Percentiles rank a stretch among this genome's conserved stretches.
Conservation (phyloP, 1,284 basidiomycete species). For the Wolfiporia cocos region DNA sequence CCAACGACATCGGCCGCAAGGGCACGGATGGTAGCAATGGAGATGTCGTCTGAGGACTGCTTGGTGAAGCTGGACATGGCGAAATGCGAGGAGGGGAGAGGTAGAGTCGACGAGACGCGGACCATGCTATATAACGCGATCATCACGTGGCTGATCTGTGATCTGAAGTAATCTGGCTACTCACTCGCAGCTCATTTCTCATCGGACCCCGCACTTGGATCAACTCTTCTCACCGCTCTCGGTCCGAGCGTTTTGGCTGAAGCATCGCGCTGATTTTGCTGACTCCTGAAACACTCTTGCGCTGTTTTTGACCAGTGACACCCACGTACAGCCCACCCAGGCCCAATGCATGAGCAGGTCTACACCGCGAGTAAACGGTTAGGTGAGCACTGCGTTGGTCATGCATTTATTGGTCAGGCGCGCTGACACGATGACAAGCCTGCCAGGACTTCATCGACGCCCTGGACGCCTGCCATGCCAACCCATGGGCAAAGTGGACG, state of each 20-base stretch:
- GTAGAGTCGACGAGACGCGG: constrained; percentile 7
- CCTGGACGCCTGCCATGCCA: constrained; percentile 60
- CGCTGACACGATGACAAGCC: too few relatives aligned
- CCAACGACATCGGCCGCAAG: constrained; percentile 69
- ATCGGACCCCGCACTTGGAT: constrained; percentile 1
- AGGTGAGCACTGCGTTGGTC: constrained; percentile 3
- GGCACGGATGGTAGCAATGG: constrained; percentile 64
- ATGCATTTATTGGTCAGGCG: too few relatives aligned
- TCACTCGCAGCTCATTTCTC: constrained; percentile 3
- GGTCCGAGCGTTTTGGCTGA: background rate
- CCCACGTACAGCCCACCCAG: too few relatives aligned
- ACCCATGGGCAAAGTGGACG: constrained; percentile 54
- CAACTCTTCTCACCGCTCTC: constrained; percentile 4
- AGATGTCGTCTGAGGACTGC: constrained; percentile 45
- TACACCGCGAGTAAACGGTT: constrained; percentile 3
- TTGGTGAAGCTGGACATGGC: constrained; percentile 40
- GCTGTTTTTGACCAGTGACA: too few relatives aligned
- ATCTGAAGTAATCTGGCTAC: background rate
- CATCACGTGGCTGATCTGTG: too few relatives aligned
- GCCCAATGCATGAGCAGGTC: constrained; percentile 6
- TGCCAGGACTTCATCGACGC: constrained; percentile 73
- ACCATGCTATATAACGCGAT: constrained; percentile 18
- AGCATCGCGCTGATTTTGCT: background rate
- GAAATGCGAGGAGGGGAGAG: constrained; percentile 17
- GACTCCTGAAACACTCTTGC: background rate